Evolutionary conservation across 345 rosid genomes (phyloP), one percentile per base, ranked within the genome.

Genomic region (Ceriops decandra): DNA sequence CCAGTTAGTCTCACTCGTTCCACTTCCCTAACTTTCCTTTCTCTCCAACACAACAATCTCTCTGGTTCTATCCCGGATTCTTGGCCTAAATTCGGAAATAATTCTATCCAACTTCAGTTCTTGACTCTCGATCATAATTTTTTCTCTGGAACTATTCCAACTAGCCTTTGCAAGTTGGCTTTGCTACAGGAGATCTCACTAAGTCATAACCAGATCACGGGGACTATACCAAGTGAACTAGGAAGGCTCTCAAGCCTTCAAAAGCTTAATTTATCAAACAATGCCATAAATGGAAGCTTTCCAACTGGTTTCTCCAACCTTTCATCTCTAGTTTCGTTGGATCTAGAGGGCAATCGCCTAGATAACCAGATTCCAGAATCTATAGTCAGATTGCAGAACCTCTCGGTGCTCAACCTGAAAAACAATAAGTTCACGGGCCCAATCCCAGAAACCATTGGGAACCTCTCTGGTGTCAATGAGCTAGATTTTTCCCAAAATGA

Each of bases 401-500:
- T 91, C 28, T 79, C 88, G 36, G 73, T 69, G 72, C 81, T 92
- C n/a, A 86, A 84, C 72, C 81, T 91, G 65, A 85, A 82, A 75
- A 81, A 77, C 28, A 91, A 91, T 74, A 79, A 80, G 46, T 77
- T 90, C 63, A 71, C 57, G 2, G 97, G 97, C 15, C 78, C 72
- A 0, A 91, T 91, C 62, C 90, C 95, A 49, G 81, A 74, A 32
- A 78, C 60, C 13, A 76, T 89, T 9, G 92, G 88, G 27, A 86
- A 83, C 77, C 68, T 88, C 51, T 83, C 91, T 36, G 72, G 83
- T 33, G 77, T 91, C 72, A 66, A 36, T 63, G 73, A 68, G 64
- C 79, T 93, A 7, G 96, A 91, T 82, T 77, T 91, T 58, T 82
- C 97, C 0, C 81, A 81, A 57, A 93, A 93, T 65, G 74, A 83